Evolutionary conservation across 768 basidiomycete species (phyloP).

Genomic region (Scleroderma citrinum): DNA sequence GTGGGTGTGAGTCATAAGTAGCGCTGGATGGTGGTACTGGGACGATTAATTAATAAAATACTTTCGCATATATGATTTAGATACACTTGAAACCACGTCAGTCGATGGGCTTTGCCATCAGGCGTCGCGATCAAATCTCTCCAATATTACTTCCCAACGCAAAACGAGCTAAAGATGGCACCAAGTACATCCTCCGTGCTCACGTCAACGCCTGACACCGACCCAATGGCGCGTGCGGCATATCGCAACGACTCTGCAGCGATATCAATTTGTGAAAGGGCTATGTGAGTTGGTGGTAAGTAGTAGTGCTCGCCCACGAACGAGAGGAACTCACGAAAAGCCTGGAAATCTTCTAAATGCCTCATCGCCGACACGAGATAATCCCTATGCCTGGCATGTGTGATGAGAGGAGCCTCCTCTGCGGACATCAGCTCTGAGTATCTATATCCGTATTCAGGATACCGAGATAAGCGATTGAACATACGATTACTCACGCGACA

Average conservation of each 20-base stretch:
- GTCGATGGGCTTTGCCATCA: too few species aligned
- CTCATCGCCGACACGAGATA: conserved; percentile 63
- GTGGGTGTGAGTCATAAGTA: conserved; percentile 17
- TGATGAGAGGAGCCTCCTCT: conserved; percentile 52
- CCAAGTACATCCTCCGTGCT: conserved; percentile 82
- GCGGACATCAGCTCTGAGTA: conserved; percentile 17
- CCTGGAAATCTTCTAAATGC: conserved; percentile 26
- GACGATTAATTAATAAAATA: too few species aligned
- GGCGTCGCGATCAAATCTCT: neutral
- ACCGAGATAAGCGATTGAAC: neutral
- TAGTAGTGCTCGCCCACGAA: too few species aligned
- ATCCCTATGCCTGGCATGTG: conserved; percentile 71
- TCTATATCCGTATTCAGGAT: conserved; percentile 4
- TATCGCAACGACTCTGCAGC: conserved; percentile 87
- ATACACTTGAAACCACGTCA: too few species aligned
- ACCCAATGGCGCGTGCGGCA: conserved; percentile 77
- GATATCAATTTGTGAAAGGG: conserved; percentile 65
- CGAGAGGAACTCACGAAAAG: conserved; percentile 21
- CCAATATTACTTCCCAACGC: conserved; percentile 67
- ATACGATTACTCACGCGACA: conserved; percentile 15
- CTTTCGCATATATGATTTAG: too few species aligned
- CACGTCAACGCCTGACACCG: conserved; percentile 67
- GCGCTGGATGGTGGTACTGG: too few species aligned
- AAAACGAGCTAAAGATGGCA: conserved; percentile 79
- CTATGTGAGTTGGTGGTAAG: conserved; percentile 28